phyloP scores from a whole-genome alignment of 495 filamentous ascomycete genomes.

The Cercophora samala region DNA sequence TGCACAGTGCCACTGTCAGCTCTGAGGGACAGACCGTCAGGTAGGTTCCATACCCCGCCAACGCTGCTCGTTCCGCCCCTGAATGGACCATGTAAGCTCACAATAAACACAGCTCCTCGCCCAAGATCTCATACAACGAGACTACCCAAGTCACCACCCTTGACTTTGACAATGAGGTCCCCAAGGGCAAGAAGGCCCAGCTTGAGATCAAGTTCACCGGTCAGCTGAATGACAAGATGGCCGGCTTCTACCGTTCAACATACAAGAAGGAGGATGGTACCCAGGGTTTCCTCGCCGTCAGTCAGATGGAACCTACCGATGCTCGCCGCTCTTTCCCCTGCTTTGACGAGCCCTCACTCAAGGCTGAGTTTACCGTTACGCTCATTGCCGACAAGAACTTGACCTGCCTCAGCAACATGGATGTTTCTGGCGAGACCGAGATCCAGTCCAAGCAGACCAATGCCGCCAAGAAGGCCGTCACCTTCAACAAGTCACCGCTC shows the following conservation, averaged over 20 bases:
- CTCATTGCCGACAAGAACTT: slow-evolving; percentile 69
- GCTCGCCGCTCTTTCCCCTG: slow-evolving; percentile 72
- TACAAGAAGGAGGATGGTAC: slow-evolving; percentile 64
- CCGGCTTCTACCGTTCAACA: slow-evolving; percentile 76
- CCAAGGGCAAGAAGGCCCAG: slow-evolving; percentile 58
- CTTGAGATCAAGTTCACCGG: slow-evolving; percentile 66
- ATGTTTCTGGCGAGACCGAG: slow-evolving; percentile 63
- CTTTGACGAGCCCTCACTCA: slow-evolving; percentile 74
- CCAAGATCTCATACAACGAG: slow-evolving; percentile 58
- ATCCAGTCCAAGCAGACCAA: slow-evolving; percentile 52
- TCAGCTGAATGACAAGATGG: slow-evolving; percentile 73
- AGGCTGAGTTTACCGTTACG: slow-evolving; percentile 70
- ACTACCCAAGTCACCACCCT: slow-evolving; percentile 62
- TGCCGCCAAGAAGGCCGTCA: slow-evolving; percentile 63
- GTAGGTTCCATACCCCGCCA: slow-evolving; percentile 25
- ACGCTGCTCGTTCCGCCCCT: not conserved
- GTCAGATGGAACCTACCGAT: slow-evolving; percentile 82
- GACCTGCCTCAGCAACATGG: slow-evolving; percentile 80
- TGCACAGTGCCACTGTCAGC: slow-evolving; percentile 68
- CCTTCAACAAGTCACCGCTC: slow-evolving; percentile 67
- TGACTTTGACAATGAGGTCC: slow-evolving; percentile 57
- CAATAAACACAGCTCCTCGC: slow-evolving; percentile 45
- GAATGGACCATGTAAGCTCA: slow-evolving; percentile 12
- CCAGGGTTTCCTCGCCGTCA: slow-evolving; percentile 64
- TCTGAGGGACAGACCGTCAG: slow-evolving; percentile 48